Percentiles rank a stretch among this genome's conserved stretches.
These are phyloP conservation scores for Neurospora sp. DNA, from an alignment of 495 filamentous ascomycete species.

Conservation along the genomic window DNA sequence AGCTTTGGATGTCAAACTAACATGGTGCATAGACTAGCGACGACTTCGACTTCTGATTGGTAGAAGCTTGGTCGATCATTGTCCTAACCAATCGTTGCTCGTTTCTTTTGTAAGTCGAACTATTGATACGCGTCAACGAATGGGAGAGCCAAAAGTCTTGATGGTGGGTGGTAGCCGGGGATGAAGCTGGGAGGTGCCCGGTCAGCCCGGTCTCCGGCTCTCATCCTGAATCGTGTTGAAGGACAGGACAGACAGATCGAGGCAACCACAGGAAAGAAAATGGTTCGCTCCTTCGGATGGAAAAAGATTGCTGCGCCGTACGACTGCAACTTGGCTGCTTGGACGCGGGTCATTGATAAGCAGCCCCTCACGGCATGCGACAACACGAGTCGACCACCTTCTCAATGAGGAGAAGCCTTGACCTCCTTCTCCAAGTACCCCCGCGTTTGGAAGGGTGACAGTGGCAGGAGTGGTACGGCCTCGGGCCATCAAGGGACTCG, in stretches of 20 bases:
- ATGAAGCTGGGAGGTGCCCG: background rate
- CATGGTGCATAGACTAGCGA: background rate
- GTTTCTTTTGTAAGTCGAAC: background rate
- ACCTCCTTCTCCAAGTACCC: background rate
- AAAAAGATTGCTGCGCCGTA: background rate
- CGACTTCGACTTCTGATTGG: background rate
- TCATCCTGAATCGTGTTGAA: background rate
- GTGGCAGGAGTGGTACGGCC: background rate
- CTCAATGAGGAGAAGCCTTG: constrained; percentile 1
- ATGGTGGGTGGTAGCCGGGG: background rate
- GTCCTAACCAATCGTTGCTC: background rate
- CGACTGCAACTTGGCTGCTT: background rate
- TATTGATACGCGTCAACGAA: background rate
- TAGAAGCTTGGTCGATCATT: background rate
- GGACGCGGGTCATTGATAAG: background rate
- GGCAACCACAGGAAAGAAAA: background rate
- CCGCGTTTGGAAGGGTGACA: background rate
- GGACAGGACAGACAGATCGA: background rate
- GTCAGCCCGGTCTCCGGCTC: background rate
- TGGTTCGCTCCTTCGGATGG: background rate
- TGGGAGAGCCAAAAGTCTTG: background rate
- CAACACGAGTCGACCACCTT: background rate
- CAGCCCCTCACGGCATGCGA: background rate
- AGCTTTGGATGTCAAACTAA: background rate
- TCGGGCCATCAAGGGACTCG: background rate